Base-by-base conservation (phyloP, 768 basidiomycete genomes). In the Fistulinella prunicolor region DNA sequence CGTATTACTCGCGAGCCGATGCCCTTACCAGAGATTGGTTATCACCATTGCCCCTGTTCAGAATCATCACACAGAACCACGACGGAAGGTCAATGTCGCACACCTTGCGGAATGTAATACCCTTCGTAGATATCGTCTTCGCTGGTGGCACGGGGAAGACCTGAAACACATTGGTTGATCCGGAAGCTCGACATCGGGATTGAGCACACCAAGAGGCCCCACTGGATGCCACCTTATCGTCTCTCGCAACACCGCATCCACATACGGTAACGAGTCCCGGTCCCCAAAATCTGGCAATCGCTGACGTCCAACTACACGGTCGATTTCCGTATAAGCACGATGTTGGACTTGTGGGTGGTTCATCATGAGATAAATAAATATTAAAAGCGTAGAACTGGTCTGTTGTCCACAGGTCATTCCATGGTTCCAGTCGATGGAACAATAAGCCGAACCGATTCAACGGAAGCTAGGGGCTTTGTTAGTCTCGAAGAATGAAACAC, bases 231-330 rank as follows among this genome's bases (percentile, higher is more conserved):
- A 61, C 38, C 73, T 50, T 44, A 72, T 41, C 21, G 59, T 56
- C 46, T 74, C 73, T 24, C 61, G 60, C 4, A 67, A 19, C 1
- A 73, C 46, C 0, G 70, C 71, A 7, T 59, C 61, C 12, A 71
- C 51, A 38, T 70, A 73, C 0, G 69, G 68, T 32, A 72, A 38
- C 2, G 53, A 55, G 1, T 34, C 36, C 8, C 55, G 40, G 20
- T 73, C 69, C 4, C 51, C 58, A 37, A 70, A 66, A 3, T 51
- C 53, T 6, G 72, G 72, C 3, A 71, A 58, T 13, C 63, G 59
- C 26, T 49, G 50, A 6, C 23, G 35, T 5, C 64, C 65, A 8
- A 72, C 45, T 8, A 69, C 61, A 4, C 39, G 30, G 37, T 71
- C 67, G 8, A 72, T 56, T 28, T 71, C 69, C 1, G 51, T 50